These are phyloP conservation scores for Amborella trichopoda DNA, from an alignment of 164 flowering plant genomes.

Conservation along the genomic window DNA sequence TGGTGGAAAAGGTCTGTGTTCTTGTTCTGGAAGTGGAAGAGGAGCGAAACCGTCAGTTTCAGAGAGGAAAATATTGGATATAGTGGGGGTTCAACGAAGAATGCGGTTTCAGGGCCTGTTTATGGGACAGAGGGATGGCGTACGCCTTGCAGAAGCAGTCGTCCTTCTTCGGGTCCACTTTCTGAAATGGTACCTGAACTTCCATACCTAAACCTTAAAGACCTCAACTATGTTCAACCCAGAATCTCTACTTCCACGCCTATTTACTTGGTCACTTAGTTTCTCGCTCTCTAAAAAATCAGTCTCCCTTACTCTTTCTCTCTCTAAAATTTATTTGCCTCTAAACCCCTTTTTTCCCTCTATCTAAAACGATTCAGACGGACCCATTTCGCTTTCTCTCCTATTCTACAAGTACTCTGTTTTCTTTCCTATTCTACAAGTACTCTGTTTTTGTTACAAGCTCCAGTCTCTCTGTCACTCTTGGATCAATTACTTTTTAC, in stretches of 20 bases:
- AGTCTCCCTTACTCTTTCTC: too few species aligned
- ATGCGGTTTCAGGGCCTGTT: constrained; percentile 57
- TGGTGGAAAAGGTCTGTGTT: constrained; percentile 75
- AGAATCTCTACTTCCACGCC: constrained; percentile 53
- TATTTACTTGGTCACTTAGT: constrained; percentile 73
- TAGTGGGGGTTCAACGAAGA: background rate
- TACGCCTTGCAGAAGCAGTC: constrained; percentile 34
- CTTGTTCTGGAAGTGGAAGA: constrained; percentile 46
- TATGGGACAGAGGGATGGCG: constrained; percentile 48
- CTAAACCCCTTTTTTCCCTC: too few species aligned
- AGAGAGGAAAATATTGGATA: background rate
- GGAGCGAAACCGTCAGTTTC: constrained; percentile 10
- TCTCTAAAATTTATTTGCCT: too few species aligned
- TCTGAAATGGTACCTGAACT: constrained; percentile 39
- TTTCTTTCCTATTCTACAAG: too few species aligned
- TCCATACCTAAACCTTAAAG: constrained; percentile 67
- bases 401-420: too few species aligned
- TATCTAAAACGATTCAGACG: too few species aligned
- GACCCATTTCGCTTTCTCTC: too few species aligned
- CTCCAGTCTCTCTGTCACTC: too few species aligned
- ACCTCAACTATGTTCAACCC: constrained; percentile 44
- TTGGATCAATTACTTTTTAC: too few species aligned
- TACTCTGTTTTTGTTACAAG: too few species aligned
- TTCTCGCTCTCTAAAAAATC: too few species aligned
- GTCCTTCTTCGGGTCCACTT: constrained; percentile 61